These are phyloP conservation scores for Trametes gibbosa DNA, from an alignment of 768 basidiomycete genomes.

Conservation along the genomic window DNA sequence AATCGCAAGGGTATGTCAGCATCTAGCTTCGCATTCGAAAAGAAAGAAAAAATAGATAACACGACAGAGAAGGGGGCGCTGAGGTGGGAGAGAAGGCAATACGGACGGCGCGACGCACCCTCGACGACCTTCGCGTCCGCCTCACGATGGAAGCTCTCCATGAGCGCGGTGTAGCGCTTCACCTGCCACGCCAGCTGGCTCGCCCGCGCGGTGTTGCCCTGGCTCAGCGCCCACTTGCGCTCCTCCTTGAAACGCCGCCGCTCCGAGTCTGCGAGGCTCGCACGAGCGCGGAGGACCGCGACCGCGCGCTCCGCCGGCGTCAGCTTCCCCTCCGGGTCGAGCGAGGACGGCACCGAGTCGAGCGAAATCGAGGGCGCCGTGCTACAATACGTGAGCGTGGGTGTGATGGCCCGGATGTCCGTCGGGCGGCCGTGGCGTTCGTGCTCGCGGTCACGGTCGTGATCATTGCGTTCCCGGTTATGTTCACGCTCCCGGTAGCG, in stretches of 20 bases:
- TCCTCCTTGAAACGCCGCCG: conserved; percentile 82
- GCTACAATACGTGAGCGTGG: conserved; percentile 27
- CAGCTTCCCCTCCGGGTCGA: conserved; percentile 57
- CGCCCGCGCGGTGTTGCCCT: conserved; percentile 73
- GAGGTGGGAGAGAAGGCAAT: too few relatives aligned
- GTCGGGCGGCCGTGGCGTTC: conserved; percentile 24
- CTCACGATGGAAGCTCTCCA: conserved; percentile 77
- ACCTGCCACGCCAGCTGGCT: conserved; percentile 83
- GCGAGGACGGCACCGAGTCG: conserved; percentile 64
- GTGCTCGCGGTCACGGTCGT: conserved; percentile 14
- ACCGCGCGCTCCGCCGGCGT: conserved; percentile 71
- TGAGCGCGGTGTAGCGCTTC: conserved; percentile 73
- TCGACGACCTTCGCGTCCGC: conserved; percentile 68
- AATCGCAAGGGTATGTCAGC: background rate
- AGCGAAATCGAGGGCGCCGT: conserved; percentile 53
- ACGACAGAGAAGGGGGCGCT: too few relatives aligned
- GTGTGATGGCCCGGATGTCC: conserved; percentile 27
- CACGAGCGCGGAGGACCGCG: conserved; percentile 70
- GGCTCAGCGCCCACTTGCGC: conserved; percentile 80
- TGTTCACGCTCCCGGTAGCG: conserved; percentile 18
- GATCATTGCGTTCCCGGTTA: conserved; percentile 14
- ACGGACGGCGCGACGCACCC: conserved; percentile 55
- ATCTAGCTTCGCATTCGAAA: too few relatives aligned
- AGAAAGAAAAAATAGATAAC: too few relatives aligned
- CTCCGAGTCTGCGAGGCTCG: conserved; percentile 80